Conservation (phyloP, 331 rosid genomes). For the Erythrophleum ivorense region DNA sequence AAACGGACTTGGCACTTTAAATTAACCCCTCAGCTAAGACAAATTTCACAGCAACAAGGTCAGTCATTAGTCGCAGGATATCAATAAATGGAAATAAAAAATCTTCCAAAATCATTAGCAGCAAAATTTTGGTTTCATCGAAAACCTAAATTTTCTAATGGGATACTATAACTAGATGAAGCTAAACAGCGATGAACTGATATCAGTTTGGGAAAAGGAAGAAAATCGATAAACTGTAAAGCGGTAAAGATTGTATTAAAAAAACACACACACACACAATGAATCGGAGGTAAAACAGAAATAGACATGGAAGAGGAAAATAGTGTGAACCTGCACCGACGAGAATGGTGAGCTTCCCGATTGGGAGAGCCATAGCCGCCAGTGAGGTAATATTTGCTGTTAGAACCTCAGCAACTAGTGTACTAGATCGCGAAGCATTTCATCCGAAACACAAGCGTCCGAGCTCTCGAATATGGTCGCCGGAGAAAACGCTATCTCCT, state of each 20-base stretch:
- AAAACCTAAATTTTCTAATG: conserved; percentile 39
- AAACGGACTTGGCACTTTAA: background rate
- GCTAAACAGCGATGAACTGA: background rate
- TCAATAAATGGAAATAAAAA: background rate
- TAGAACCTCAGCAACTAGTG: conserved; percentile 21
- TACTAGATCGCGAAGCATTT: conserved; percentile 38
- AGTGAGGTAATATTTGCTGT: conserved; percentile 9
- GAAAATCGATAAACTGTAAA: background rate
- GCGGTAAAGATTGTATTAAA: background rate
- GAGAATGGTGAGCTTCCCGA: conserved; percentile 79
- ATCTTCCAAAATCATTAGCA: background rate
- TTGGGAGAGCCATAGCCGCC: conserved; percentile 71
- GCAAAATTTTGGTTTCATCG: background rate
- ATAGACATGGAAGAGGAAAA: background rate
- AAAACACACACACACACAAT: background rate
- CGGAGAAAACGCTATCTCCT: conserved; percentile 4
- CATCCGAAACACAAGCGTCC: conserved; percentile 31
- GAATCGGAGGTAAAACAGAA: background rate
- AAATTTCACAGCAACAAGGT: background rate
- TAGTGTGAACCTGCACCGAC: conserved; percentile 80
- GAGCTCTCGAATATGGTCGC: conserved; percentile 28
- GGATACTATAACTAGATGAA: background rate
- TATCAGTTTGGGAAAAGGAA: background rate
- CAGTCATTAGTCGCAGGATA: background rate
- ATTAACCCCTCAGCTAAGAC: background rate